These are phyloP conservation scores for Cordyceps pruinosa DNA, from an alignment of 2,329 filamentous ascomycete genomes.

Conservation along the genomic window DNA sequence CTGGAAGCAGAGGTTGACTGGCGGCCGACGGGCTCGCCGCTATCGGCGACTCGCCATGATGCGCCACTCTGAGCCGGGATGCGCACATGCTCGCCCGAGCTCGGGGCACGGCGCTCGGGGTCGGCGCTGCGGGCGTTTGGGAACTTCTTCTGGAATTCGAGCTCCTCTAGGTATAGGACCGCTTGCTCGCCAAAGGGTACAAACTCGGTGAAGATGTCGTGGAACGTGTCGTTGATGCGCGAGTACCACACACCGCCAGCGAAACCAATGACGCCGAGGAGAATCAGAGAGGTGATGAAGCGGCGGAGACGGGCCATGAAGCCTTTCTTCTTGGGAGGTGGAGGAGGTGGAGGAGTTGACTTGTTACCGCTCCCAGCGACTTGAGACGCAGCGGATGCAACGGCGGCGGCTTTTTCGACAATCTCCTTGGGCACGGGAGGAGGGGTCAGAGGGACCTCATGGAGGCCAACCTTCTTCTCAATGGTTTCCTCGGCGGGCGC, in stretches of 20 bases:
- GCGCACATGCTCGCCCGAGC: slow-evolving; percentile 60
- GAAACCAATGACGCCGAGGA: slow-evolving; percentile 73
- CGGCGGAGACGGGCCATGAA: slow-evolving; percentile 67
- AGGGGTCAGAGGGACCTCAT: slow-evolving; percentile 35
- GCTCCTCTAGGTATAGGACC: slow-evolving; percentile 91
- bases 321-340: slow-evolving; percentile 51
- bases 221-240: slow-evolving; percentile 91
- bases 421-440: slow-evolving; percentile 23
- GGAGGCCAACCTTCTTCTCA: slow-evolving; percentile 30
- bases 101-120: slow-evolving; percentile 27
- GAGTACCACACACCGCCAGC: slow-evolving; percentile 88
- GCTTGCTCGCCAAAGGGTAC: slow-evolving; percentile 90
- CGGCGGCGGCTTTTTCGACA: slow-evolving; percentile 25
- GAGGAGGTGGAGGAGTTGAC: slow-evolving; percentile 21
- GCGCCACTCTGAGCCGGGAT: slow-evolving; percentile 82
- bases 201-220: slow-evolving; percentile 98
- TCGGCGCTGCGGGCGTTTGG: slow-evolving; percentile 39
- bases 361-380: slow-evolving; percentile 29
- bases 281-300: slow-evolving; percentile 67
- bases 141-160: slow-evolving; percentile 85
- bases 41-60: slow-evolving; percentile 68
- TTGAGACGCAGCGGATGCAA: slow-evolving; percentile 16
- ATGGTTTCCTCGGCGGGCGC: slow-evolving; percentile 31
- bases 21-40: slow-evolving; percentile 46
- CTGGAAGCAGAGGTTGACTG: slow-evolving; percentile 52